A percentile compares a stretch with the other conserved stretches of the same genome.
Conservation (phyloP, 2,329 filamentous ascomycete species). For the Mycosphaerella sp. region DNA sequence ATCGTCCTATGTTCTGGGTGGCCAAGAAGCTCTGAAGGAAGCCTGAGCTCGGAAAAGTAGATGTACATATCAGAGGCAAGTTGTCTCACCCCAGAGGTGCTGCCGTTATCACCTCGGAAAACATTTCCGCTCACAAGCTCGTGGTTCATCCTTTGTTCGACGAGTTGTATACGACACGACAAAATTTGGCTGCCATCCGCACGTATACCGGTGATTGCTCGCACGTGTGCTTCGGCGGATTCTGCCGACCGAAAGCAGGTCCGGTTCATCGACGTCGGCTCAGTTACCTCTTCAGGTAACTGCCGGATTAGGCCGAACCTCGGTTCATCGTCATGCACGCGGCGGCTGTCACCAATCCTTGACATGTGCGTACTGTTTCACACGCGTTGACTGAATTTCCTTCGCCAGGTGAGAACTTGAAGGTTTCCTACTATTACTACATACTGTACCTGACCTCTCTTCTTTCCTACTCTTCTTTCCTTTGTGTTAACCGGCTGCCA, state of each 20-base stretch:
- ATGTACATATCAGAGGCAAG: neutral
- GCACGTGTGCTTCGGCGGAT: too few relatives aligned
- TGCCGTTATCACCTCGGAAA: neutral
- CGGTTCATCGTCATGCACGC: neutral
- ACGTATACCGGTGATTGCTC: too few relatives aligned
- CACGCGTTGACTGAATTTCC: neutral
- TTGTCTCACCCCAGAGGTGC: neutral
- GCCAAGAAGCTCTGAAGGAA: slow-evolving; percentile 57
- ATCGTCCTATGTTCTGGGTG: slow-evolving; percentile 77
- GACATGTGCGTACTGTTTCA: neutral
- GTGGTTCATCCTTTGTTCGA: too few relatives aligned
- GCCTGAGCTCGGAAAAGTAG: neutral
- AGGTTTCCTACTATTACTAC: neutral
- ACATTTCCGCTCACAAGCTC: neutral
- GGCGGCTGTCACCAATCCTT: neutral
- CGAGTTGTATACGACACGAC: too few relatives aligned
- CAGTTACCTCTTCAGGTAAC: neutral
- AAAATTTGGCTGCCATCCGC: too few relatives aligned
- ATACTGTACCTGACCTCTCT: neutral
- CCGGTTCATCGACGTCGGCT: neutral
- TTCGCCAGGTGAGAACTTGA: neutral
- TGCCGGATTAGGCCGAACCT: neutral
- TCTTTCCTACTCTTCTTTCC: neutral
- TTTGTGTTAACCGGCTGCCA: neutral
- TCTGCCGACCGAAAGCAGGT: too few relatives aligned